A percentile compares a stretch with the other conserved stretches of the same genome.
These are phyloP conservation scores for Cucurbita pepo DNA, from an alignment of 306 rosid genomes.

Conservation along the genomic window DNA sequence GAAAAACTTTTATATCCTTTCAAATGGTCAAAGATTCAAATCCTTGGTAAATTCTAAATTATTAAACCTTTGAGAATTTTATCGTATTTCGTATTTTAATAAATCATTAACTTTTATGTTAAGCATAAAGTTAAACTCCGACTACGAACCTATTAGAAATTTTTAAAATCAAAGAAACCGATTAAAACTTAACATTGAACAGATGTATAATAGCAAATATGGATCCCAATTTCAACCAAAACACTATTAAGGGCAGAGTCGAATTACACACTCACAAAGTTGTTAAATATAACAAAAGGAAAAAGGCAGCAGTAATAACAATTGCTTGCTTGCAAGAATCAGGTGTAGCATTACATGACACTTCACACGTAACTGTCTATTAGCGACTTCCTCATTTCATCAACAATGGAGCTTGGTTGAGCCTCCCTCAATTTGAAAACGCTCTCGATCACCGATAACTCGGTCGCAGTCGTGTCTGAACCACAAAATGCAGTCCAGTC, in stretches of 20 bases:
- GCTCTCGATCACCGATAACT: constrained; percentile 75
- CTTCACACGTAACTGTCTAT: constrained; percentile 61
- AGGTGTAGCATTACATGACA: background rate
- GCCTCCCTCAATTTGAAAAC: constrained; percentile 88
- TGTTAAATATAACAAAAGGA: background rate
- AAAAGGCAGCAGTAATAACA: background rate
- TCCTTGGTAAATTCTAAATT: no score
- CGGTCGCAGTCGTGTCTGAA: constrained; percentile 86
- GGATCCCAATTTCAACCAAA: background rate
- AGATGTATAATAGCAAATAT: background rate
- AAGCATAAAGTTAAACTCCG: no score
- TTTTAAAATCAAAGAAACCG: no score
- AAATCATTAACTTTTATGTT: no score
- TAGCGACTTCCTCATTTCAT: constrained; percentile 81
- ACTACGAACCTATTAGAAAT: no score
- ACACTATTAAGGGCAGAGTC: background rate
- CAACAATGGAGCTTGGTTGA: constrained; percentile 65
- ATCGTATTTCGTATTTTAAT: no score
- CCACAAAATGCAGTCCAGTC: constrained; percentile 98
- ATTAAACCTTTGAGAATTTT: no score
- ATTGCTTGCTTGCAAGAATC: background rate
- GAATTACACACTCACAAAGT: background rate
- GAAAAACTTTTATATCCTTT: no score
- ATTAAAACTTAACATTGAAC: background rate
- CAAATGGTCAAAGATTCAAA: no score